Conservation (phyloP, 2,329 filamentous ascomycete genomes). For the Metarhizium anisopliae region DNA sequence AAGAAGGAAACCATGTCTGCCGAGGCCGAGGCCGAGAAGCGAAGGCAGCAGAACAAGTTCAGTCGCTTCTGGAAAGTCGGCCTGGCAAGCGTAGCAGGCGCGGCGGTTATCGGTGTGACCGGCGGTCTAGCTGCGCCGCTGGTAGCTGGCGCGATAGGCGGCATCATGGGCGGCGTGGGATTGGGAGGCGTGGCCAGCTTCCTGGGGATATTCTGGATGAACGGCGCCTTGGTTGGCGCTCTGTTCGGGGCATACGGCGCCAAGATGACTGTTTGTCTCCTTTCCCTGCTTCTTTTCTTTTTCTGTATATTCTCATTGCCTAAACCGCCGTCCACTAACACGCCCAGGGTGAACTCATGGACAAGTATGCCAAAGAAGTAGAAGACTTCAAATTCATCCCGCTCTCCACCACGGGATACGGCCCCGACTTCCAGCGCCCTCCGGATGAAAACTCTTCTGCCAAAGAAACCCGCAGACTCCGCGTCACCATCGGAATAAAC, state of each 20-base stretch:
- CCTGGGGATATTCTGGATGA: conserved; percentile 77
- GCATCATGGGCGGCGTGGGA: conserved; percentile 76
- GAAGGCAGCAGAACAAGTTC: conserved; percentile 59
- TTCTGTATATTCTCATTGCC: too few relatives aligned
- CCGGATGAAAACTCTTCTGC: conserved; percentile 6
- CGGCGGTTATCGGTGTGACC: conserved; percentile 82
- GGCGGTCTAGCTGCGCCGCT: conserved; percentile 85
- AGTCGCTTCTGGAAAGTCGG: conserved; percentile 84
- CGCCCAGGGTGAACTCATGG: conserved; percentile 67
- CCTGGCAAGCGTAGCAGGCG: conserved; percentile 78
- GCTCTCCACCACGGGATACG: conserved; percentile 42
- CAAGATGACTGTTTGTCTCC: conserved; percentile 46
- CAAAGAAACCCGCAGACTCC: conserved; percentile 42
- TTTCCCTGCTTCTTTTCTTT: not conserved
- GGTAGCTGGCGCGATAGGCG: conserved; percentile 76
- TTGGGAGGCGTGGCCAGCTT: conserved; percentile 81
- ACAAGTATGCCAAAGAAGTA: conserved; percentile 78
- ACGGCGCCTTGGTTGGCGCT: conserved; percentile 74
- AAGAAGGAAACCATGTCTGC: conserved; percentile 51
- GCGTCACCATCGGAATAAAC: conserved; percentile 78
- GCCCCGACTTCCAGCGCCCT: conserved; percentile 11
- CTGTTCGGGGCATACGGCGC: conserved; percentile 87
- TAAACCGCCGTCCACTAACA: not conserved
- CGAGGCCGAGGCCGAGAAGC: conserved; percentile 66
- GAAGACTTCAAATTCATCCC: conserved; percentile 76